phyloP scores from a whole-genome alignment of 257 asterid genomes.

The Jasminum sambac region DNA sequence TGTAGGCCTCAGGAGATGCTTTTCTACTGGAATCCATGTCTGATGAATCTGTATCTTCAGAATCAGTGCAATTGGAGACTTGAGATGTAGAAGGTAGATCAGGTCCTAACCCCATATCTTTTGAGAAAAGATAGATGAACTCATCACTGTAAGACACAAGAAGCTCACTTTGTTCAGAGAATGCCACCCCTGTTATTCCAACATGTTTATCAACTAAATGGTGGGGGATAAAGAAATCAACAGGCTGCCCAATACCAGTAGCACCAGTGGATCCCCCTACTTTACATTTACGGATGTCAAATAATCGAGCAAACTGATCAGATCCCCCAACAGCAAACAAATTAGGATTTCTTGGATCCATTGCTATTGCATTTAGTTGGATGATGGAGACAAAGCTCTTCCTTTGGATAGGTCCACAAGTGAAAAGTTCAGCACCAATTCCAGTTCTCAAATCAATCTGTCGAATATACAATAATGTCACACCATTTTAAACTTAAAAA shows the following conservation, averaged over 20 bases:
- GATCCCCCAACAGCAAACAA: conserved; percentile 82
- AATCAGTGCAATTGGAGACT: conserved; percentile 38
- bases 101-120: conserved; percentile 75
- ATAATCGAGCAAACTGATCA: conserved; percentile 79
- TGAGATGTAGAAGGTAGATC: conserved; percentile 40
- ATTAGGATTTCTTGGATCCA: conserved; percentile 87
- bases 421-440: conserved; percentile 60
- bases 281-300: conserved; percentile 73
- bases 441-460: conserved; percentile 89
- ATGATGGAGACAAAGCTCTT: conserved; percentile 37
- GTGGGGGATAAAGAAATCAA: conserved; percentile 67
- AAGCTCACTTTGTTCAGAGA: conserved; percentile 90
- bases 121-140: conserved; percentile 73
- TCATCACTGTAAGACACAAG: conserved; percentile 83
- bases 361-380: conserved; percentile 67
- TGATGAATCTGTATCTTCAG: conserved; percentile 31
- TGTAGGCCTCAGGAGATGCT: conserved; percentile 68
- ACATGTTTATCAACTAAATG: conserved; percentile 62
- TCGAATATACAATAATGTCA: conserved; percentile 23
- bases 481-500: conserved; percentile 16
- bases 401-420: conserved; percentile 51
- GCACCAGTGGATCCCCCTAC: conserved; percentile 69
- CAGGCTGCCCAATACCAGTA: conserved; percentile 64
- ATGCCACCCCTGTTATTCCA: conserved; percentile 92
- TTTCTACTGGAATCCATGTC: conserved; percentile 30